These are phyloP conservation scores for Stachybotrys elegans DNA, from an alignment of 2,329 filamentous ascomycete genomes.

Conservation along the genomic window DNA sequence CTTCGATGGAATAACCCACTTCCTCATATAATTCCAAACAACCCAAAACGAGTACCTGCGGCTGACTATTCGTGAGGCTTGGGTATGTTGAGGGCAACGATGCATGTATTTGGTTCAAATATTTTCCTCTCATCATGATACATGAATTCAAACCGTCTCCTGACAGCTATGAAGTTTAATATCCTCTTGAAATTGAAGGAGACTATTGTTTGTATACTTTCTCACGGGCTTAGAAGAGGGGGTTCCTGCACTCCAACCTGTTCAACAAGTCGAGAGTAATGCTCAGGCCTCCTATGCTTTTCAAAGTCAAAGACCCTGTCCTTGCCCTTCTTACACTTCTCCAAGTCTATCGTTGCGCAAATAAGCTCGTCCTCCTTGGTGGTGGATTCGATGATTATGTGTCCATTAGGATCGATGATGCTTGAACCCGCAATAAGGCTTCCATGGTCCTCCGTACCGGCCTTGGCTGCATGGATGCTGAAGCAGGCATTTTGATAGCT, in stretches of 20 bases:
- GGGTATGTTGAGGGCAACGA: no score
- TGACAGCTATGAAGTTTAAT: neutral
- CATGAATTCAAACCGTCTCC: neutral
- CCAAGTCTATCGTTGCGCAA: conserved; percentile 43
- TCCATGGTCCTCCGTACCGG: conserved; percentile 39
- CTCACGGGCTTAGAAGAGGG: neutral
- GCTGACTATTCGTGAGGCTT: conserved; percentile 4
- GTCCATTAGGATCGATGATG: conserved; percentile 43
- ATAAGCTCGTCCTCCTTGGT: conserved; percentile 44
- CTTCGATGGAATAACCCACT: conserved; percentile 4
- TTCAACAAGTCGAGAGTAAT: conserved; percentile 32
- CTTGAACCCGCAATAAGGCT: conserved; percentile 41
- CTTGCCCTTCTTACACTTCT: conserved; percentile 40
- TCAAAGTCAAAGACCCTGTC: conserved; percentile 41
- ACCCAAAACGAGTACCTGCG: neutral
- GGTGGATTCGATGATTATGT: conserved; percentile 42
- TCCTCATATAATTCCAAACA: conserved; percentile 3
- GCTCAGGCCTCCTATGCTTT: conserved; percentile 35
- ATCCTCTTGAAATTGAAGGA: neutral
- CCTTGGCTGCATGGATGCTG: conserved; percentile 42
- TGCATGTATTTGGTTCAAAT: no score
- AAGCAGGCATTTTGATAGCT: conserved; percentile 50
- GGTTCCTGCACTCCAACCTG: conserved; percentile 30
- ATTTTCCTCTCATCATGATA: neutral
- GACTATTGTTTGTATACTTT: neutral